Percentiles rank a stretch among this genome's conserved stretches.
Evolutionary conservation across 352 stramenopile species (phyloP).

Genomic region (Phytophthora colocasiae): DNA sequence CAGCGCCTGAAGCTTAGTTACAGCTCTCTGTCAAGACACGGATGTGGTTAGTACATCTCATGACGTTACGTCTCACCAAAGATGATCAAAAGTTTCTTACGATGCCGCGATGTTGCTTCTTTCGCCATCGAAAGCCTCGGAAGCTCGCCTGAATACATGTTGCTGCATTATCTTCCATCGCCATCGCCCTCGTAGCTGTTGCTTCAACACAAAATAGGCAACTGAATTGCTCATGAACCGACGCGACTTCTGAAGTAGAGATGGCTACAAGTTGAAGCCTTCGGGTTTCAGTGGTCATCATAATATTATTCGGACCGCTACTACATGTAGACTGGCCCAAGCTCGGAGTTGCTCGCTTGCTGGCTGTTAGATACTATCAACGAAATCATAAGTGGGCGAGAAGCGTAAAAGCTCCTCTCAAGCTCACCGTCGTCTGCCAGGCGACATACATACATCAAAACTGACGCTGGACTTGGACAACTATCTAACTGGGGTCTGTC

Average conservation of each 20-base stretch:
- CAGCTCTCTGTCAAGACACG: constrained; percentile 40
- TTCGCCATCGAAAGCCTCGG: constrained; percentile 46
- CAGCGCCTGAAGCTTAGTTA: constrained; percentile 62
- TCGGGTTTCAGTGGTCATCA: constrained; percentile 26
- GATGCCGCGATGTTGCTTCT: constrained; percentile 35
- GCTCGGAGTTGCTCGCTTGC: constrained; percentile 19
- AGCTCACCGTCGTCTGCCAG: constrained; percentile 29
- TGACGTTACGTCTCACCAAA: constrained; percentile 6
- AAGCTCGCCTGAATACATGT: constrained; percentile 64
- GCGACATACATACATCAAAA: constrained; percentile 45
- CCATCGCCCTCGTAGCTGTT: neutral
- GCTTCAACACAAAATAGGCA: no score
- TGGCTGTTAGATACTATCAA: constrained; percentile 37
- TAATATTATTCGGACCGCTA: constrained; percentile 40
- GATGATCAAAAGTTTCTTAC: constrained; percentile 34
- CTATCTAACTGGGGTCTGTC: constrained; percentile 17
- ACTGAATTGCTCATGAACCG: constrained; percentile 20
- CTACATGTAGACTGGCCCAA: constrained; percentile 29
- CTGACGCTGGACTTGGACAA: constrained; percentile 31
- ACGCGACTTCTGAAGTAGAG: constrained; percentile 27
- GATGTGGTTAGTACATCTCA: constrained; percentile 1
- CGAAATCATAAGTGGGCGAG: constrained; percentile 31
- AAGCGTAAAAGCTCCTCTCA: constrained; percentile 10
- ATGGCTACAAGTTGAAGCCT: constrained; percentile 5
- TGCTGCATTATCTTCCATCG: constrained; percentile 44